phyloP scores from a whole-genome alignment of 306 rosid genomes.

The Cucurbita ficifolia region DNA sequence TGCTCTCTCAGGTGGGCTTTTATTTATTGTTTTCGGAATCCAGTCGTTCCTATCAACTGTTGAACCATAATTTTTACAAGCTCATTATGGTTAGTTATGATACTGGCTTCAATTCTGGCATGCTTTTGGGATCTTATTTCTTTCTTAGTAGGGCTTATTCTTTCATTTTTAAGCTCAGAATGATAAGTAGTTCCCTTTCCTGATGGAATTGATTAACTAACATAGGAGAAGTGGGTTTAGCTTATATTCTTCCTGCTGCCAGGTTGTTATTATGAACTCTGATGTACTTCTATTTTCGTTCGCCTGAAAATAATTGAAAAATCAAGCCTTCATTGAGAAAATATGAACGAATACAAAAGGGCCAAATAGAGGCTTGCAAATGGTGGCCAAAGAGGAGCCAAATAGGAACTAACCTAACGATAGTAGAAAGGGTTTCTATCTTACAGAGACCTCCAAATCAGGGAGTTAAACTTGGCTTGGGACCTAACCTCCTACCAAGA shows the following conservation, averaged over 20 bases:
- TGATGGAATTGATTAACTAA: neutral
- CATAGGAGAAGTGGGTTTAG: neutral
- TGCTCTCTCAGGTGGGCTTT: constrained; percentile 76
- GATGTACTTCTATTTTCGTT: neutral
- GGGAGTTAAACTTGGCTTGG: neutral
- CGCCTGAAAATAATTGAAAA: neutral
- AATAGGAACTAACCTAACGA: neutral
- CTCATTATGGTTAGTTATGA: constrained; percentile 30
- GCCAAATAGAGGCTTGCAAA: neutral
- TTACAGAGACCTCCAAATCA: neutral
- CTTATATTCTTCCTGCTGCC: neutral
- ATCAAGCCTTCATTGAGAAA: neutral
- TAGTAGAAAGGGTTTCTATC: neutral
- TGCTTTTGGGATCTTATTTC: neutral
- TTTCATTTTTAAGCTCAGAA: neutral
- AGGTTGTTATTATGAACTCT: neutral
- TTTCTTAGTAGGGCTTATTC: neutral
- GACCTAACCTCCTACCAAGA: neutral
- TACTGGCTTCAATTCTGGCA: neutral
- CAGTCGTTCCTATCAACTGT: constrained; percentile 72
- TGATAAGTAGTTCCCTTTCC: neutral
- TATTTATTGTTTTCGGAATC: constrained; percentile 72
- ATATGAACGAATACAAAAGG: no score
- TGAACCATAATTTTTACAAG: constrained; percentile 22
- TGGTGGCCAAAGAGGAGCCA: neutral